Base-by-base conservation (phyloP, 306 rosid species). In the Cyamopsis tetragonoloba region DNA sequence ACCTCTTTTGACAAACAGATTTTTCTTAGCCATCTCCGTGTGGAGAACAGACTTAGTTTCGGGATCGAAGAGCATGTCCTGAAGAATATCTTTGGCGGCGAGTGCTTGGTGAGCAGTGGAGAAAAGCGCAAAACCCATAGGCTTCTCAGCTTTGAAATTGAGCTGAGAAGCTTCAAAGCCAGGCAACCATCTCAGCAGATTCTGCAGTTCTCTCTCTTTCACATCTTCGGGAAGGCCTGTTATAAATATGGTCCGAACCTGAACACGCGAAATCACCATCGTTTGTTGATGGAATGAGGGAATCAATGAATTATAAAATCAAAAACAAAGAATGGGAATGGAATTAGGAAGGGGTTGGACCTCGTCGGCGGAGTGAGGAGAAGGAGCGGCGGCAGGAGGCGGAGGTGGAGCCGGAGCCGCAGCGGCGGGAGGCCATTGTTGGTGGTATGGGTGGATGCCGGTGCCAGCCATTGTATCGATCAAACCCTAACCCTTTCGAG, bases 21-120 rank as follows among this genome's bases (percentile, higher is more conserved):
- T 95, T 66, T 95, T 95, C 95, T 95, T 95, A 7, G 99, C 99
- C 99, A 90, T 91, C 85, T 95, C 99, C 0, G 96, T 95, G 74
- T 95, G 99, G 80, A 95, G 81, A 15, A 95, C 91, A 0, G 97
- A 87, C 77, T 95, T 90, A 3, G 95, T 54, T 18, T 90, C 97
- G 4, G 83, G 70, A 86, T 95, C 99, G 35, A 95, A 95, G 61
- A 91, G 87, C 99, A 90, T 82, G 14, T 89, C 92, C 86, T 95
- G 99, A 14, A 95, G 92, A 56, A 89, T 83, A 6, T 95, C 95
- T 78, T 86, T 95, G 8, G 97, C 99, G 3, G 90, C 87, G 62
- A 90, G 38, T 5, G 99, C 99, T 46, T 85, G 84, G 58, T 85
- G 99, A 2, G 89, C 80, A 1, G 86, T 18, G 35, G 83, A 63